Percentiles rank a stretch among this genome's conserved stretches.
Conservation (phyloP, 257 asterid species). For the Coffea eugenioides region DNA sequence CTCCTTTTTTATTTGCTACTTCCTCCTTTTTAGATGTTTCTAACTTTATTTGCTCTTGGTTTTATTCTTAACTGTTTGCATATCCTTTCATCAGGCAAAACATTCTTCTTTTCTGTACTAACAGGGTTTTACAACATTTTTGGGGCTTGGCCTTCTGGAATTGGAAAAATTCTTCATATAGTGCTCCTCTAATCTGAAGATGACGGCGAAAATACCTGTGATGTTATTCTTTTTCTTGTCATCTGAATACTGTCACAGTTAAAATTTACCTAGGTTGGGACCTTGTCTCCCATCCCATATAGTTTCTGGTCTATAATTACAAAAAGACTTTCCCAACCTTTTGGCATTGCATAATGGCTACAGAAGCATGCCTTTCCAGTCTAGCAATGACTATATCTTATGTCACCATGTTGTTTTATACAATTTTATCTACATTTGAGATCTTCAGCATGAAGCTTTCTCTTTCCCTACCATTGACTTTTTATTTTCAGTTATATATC, state of each 20-base stretch:
- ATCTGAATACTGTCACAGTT: neutral
- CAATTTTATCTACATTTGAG: neutral
- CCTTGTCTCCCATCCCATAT: neutral
- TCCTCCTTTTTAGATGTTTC: neutral
- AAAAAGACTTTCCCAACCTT: neutral
- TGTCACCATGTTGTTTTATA: neutral
- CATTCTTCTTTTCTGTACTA: neutral
- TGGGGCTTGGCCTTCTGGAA: neutral
- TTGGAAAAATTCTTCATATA: neutral
- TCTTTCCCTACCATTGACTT: neutral
- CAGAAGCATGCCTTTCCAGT: neutral
- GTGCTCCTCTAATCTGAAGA: constrained; percentile 1
- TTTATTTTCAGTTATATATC: neutral
- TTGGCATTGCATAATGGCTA: neutral
- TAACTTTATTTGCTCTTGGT: neutral
- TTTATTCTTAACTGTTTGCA: neutral
- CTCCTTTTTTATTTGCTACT: neutral
- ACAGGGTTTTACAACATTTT: neutral
- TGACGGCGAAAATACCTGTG: neutral
- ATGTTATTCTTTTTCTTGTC: neutral
- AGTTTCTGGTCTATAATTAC: neutral
- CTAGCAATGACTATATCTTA: neutral
- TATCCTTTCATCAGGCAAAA: neutral
- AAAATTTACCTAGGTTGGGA: neutral
- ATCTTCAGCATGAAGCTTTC: neutral